phyloP scores from a whole-genome alignment of 495 filamentous ascomycete species.

The Aspergillus asperescens region DNA sequence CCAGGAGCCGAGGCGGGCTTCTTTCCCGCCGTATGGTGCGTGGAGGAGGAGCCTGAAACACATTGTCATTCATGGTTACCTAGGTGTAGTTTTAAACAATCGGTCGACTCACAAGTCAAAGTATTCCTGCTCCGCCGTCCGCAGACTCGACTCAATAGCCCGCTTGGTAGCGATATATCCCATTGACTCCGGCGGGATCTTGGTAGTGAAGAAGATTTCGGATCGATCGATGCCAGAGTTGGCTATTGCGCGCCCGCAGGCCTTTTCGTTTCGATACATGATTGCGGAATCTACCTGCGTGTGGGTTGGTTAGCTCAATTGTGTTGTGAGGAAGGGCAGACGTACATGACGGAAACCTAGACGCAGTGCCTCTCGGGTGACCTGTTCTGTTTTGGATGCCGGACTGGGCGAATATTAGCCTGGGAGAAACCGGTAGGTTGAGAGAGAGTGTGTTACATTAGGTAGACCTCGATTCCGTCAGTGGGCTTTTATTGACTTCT shows the following conservation, averaged over 20 bases:
- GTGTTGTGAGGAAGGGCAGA: neutral
- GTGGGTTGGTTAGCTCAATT: neutral
- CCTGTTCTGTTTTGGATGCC: conserved; percentile 46
- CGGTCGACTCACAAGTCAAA: conserved; percentile 59
- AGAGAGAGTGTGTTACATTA: conserved; percentile 50
- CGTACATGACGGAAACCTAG: conserved; percentile 59
- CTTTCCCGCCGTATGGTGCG: conserved; percentile 50
- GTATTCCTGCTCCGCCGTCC: conserved; percentile 45
- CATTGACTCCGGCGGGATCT: conserved; percentile 48
- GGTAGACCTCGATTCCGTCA: conserved; percentile 53
- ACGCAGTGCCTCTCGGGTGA: conserved; percentile 58
- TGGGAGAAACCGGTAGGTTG: neutral
- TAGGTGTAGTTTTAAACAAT: too few relatives aligned
- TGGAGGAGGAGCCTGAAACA: conserved; percentile 45
- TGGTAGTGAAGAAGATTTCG: conserved; percentile 53
- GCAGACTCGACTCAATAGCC: conserved; percentile 31
- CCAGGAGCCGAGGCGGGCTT: conserved; percentile 45
- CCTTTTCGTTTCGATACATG: conserved; percentile 51
- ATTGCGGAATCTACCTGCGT: conserved; percentile 52
- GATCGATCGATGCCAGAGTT: conserved; percentile 39
- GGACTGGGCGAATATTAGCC: conserved; percentile 30
- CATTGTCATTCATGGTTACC: too few relatives aligned
- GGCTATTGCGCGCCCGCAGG: conserved; percentile 45
- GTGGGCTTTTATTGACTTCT: neutral
- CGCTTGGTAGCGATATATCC: conserved; percentile 44